Percentiles rank a stretch among this genome's conserved stretches.
phyloP scores from a whole-genome alignment of 2,329 filamentous ascomycete genomes.

The Ascosphaera pollenicola region DNA sequence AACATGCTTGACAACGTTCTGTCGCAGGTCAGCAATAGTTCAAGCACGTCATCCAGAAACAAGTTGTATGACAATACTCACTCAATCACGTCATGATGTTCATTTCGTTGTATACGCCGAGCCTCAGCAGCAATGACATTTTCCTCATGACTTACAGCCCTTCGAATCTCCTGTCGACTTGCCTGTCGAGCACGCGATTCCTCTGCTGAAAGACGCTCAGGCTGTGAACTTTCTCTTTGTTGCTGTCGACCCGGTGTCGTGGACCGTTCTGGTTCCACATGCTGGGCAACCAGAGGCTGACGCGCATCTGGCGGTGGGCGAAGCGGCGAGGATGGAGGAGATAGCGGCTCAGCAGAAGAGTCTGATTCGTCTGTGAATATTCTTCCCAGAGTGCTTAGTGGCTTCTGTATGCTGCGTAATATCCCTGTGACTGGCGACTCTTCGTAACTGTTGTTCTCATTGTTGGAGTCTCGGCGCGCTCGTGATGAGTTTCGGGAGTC shows the following conservation, averaged over 20 bases:
- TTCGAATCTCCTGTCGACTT: constrained; percentile 46
- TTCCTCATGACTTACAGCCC: constrained; percentile 73
- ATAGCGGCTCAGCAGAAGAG: constrained; percentile 15
- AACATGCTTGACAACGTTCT: constrained; percentile 86
- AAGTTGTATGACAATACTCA: constrained; percentile 11
- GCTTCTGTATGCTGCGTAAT: constrained; percentile 73
- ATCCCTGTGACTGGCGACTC: constrained; percentile 65
- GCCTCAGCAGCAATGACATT: constrained; percentile 80
- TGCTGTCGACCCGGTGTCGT: too few species aligned
- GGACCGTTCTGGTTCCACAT: constrained; percentile 27
- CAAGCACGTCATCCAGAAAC: too few species aligned
- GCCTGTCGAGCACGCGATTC: constrained; percentile 11
- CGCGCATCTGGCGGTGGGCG: constrained; percentile 8
- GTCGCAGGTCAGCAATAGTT: constrained; percentile 1
- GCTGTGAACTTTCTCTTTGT: too few species aligned
- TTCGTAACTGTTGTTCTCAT: constrained; percentile 38
- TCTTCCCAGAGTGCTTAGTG: constrained; percentile 73
- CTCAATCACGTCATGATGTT: constrained; percentile 82
- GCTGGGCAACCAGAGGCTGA: constrained; percentile 13
- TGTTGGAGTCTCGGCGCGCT: constrained; percentile 13
- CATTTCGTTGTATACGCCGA: constrained; percentile 54
- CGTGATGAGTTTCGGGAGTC: constrained; percentile 30
- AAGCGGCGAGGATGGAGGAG: too few species aligned
- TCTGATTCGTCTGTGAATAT: constrained; percentile 62
- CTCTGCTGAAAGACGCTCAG: too few species aligned